Conservation (phyloP, 2,329 filamentous ascomycete species). For the Trichoderma arundinaceum region DNA sequence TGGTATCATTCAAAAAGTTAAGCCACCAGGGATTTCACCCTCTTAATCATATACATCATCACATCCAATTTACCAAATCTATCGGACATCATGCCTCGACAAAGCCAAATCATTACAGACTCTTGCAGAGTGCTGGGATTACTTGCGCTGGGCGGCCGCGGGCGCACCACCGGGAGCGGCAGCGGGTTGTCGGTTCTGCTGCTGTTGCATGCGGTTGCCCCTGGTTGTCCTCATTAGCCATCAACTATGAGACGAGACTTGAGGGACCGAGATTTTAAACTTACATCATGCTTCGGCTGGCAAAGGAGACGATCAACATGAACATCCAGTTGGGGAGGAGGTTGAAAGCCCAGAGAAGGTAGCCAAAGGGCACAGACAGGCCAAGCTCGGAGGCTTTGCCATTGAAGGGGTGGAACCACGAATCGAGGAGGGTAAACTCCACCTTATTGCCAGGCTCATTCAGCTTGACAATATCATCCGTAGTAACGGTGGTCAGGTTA, state of each 20-base stretch:
- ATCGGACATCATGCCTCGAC: background rate
- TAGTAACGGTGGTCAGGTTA: conserved; percentile 71
- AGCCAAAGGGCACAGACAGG: conserved; percentile 68
- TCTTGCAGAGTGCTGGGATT: conserved; percentile 1
- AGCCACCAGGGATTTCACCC: background rate
- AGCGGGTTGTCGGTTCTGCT: conserved; percentile 31
- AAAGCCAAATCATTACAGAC: conserved; percentile 4
- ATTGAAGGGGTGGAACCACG: conserved; percentile 78
- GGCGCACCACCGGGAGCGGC: conserved; percentile 32
- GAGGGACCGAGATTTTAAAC: conserved; percentile 41
- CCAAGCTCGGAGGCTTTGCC: conserved; percentile 68
- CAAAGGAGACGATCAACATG: conserved; percentile 76
- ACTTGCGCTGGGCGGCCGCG: conserved; percentile 9
- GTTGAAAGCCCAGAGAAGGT: conserved; percentile 69
- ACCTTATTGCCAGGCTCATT: conserved; percentile 59
- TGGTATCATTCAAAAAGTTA: conserved; percentile 17
- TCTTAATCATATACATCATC: conserved; percentile 27
- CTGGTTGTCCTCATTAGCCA: conserved; percentile 42
- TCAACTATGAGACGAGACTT: background rate
- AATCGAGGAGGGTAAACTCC: conserved; percentile 57
- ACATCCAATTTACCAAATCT: conserved; percentile 4
- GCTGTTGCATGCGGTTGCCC: conserved; percentile 45
- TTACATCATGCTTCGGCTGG: conserved; percentile 78
- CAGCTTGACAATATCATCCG: conserved; percentile 66
- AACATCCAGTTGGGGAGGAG: conserved; percentile 76